A percentile compares a stretch with the other conserved stretches of the same genome.
These are phyloP conservation scores for Neurospora pannonica DNA, from an alignment of 495 filamentous ascomycete species.

Conservation along the genomic window DNA sequence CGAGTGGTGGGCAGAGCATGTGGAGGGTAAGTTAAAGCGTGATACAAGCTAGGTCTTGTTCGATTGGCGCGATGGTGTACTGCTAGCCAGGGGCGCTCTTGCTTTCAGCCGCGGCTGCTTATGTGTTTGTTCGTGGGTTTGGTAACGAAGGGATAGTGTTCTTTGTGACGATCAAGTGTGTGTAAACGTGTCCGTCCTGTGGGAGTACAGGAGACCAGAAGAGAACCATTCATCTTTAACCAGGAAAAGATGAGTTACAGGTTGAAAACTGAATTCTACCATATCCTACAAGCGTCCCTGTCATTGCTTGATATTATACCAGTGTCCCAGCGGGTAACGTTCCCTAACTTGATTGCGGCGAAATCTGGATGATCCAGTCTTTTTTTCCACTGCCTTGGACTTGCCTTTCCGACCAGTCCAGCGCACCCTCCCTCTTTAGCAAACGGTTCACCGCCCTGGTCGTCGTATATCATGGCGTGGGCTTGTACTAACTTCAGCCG, in stretches of 20 bases:
- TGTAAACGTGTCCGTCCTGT: not conserved
- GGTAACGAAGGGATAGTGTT: not conserved
- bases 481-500: not conserved
- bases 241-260: not conserved
- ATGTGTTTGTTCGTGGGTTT: not conserved
- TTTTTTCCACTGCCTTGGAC: not conserved
- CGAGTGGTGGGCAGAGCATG: slow-evolving; percentile 64
- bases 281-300: not conserved
- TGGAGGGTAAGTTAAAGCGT: slow-evolving; percentile 19
- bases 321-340: not conserved
- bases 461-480: not conserved
- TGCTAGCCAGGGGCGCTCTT: not conserved
- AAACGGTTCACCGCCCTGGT: not conserved
- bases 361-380: not conserved
- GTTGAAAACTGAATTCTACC: not conserved
- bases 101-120: not conserved
- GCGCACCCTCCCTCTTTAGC: not conserved
- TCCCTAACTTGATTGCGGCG: not conserved
- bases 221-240: not conserved
- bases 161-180: not conserved
- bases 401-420: not conserved
- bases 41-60: not conserved
- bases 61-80: not conserved
- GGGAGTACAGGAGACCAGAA: not conserved
- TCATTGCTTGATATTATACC: not conserved